Evolutionary conservation across 306 rosid genomes (phyloP).

Genomic region (Cicer bijugum): DNA sequence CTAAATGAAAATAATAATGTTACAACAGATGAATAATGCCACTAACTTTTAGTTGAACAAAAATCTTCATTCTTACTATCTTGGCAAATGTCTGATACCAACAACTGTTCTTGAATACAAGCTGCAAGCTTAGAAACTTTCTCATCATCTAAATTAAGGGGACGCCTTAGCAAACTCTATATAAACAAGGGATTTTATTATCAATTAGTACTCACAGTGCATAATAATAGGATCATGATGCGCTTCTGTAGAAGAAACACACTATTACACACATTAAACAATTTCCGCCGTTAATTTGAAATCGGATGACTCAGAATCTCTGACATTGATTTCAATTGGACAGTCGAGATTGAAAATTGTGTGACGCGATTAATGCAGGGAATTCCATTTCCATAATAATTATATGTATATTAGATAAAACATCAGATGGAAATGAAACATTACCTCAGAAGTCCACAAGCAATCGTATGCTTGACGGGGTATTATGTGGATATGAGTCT

Average conservation of each 20-base stretch:
- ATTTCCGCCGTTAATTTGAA: too few relatives aligned
- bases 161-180: constrained; percentile 76
- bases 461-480: constrained; percentile 85
- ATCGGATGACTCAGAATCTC: too few relatives aligned
- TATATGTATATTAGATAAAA: constrained; percentile 18
- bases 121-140: constrained; percentile 71
- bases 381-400: background rate
- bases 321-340: too few relatives aligned
- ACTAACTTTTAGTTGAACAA: constrained; percentile 59
- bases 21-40: constrained; percentile 43
- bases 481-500: constrained; percentile 95
- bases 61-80: constrained; percentile 53
- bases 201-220: constrained; percentile 12
- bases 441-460: constrained; percentile 95
- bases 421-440: background rate
- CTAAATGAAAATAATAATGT: constrained; percentile 39
- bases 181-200: constrained; percentile 18
- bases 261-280: too few relatives aligned
- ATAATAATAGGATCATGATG: background rate
- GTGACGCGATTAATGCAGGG: too few relatives aligned
- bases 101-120: constrained; percentile 67
- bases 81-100: constrained; percentile 41
- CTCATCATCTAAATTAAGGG: constrained; percentile 65
- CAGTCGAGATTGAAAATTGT: too few relatives aligned
- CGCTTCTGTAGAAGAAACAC: too few relatives aligned